Base-by-base conservation (phyloP, 805 yeast species). In the Candida michaelii region DNA sequence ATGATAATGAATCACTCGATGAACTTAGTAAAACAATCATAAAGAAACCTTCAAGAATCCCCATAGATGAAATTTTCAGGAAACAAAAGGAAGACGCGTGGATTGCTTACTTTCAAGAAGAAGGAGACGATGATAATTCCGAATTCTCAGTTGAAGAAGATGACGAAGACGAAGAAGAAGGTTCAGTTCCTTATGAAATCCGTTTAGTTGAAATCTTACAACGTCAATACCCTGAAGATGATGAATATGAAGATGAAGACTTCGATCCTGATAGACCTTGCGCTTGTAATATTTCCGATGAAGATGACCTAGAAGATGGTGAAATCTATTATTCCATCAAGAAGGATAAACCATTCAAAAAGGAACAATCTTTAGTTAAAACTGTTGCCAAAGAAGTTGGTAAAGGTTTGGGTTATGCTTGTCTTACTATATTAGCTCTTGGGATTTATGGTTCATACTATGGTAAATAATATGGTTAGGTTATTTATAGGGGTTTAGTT, bases 371-470 rank as follows among this genome's bases (percentile, higher is more conserved):
- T 30, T 12, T 42, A 31, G 27, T 14, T 14, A 21, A 27, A 14
- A 30, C 35, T n/a, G 4, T 63, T 35, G 50, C 52, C 7, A 64
- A 62, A 43, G 74, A 68, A 47, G 44, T 52, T 11, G 56, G 52
- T 5, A 68, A 63, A 46, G 74, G 69, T 11, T 36, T 56, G 6
- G 27, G 61, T 9, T 68, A 68, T 44, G 63, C 52, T 4, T 29
- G 54, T 9, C 65, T 60, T 2, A 65, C 73, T 6, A 49, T 68
- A 17, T 41, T 58, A 9, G 70, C 66, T 1, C 53, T 68, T 39
- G 71, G 68, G n/a, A 47, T 57, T 5, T 68, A 65, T 51, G 72
- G 72, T 13, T 52, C 63, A 30, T 49, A 49, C 14, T 16, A 15
- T 9, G 25, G 25, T 18, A 33, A 18, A 10, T 33, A 23, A 33